phyloP scores from a whole-genome alignment of 106 monocot genomes.

The Amphibolis antarctica region DNA sequence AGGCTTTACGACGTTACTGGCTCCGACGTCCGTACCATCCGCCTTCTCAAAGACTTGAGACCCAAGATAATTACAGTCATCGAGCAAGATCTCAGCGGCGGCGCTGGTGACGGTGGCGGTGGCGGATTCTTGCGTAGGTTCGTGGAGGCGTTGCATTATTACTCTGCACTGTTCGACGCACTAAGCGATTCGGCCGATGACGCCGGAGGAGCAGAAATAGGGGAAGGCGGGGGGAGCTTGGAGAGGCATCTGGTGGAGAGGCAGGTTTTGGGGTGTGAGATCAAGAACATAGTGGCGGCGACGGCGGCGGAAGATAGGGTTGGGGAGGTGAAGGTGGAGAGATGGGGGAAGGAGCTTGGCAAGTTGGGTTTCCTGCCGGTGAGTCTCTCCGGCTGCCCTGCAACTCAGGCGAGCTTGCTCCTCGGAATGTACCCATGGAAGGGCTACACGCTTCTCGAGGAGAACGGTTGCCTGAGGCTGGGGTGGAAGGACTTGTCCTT shows the following conservation, averaged over 20 bases:
- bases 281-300: slow-evolving; percentile 59
- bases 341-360: slow-evolving; percentile 58
- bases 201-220: no score
- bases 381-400: slow-evolving; percentile 55
- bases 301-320: slow-evolving; percentile 40
- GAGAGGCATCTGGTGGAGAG: slow-evolving; percentile 70
- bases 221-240: slow-evolving; percentile 15
- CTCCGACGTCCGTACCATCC: slow-evolving; percentile 12
- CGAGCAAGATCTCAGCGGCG: slow-evolving; percentile 23
- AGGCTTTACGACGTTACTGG: slow-evolving; percentile 33
- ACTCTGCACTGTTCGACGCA: slow-evolving; percentile 47
- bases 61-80: slow-evolving; percentile 27
- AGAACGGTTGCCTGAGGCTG: slow-evolving; percentile 56
- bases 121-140: slow-evolving; percentile 23
- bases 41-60: slow-evolving; percentile 6
- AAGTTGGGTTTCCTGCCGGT: slow-evolving; percentile 44
- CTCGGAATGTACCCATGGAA: slow-evolving; percentile 78
- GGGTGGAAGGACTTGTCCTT: slow-evolving; percentile 86
- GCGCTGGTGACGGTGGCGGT: neutral
- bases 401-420: slow-evolving; percentile 60
- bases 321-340: slow-evolving; percentile 60
- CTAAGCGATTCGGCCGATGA: slow-evolving; percentile 6
- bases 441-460: slow-evolving; percentile 70
- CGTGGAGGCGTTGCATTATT: slow-evolving; percentile 36
- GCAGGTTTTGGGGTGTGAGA: slow-evolving; percentile 65